phyloP scores from a whole-genome alignment of 78 protist species.

The Pigoraptor vietnamica region DNA sequence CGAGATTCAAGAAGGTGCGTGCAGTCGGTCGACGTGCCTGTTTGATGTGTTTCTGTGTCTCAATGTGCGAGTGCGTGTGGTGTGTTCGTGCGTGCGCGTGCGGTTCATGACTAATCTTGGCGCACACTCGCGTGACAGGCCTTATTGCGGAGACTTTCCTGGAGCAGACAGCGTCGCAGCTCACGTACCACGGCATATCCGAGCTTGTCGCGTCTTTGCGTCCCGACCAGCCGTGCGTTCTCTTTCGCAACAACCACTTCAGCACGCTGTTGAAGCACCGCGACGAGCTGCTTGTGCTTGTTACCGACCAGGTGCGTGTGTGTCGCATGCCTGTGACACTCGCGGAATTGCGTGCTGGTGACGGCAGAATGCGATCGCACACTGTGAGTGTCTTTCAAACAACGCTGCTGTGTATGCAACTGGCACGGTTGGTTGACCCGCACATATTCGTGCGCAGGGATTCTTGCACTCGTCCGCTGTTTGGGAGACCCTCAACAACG shows the following conservation, averaged over 20 bases:
- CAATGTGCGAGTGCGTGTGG: background rate
- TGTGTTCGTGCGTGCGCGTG: background rate
- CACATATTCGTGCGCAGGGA: background rate
- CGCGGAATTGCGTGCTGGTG: no score
- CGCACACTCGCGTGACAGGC: no score
- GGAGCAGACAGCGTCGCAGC: background rate
- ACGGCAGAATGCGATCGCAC: no score
- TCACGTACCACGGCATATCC: background rate
- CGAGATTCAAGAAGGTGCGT: background rate
- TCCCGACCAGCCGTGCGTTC: background rate
- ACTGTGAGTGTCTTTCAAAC: no score
- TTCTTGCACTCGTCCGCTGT: background rate
- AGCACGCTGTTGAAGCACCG: background rate
- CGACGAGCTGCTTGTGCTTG: background rate
- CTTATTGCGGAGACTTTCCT: background rate
- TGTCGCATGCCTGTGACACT: background rate
- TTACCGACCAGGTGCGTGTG: background rate
- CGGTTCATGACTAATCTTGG: no score
- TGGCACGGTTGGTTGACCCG: no score
- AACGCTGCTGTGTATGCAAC: no score
- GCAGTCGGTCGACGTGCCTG: no score
- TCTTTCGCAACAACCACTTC: constrained; percentile 5
- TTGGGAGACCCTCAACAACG: background rate
- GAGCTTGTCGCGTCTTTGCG: background rate
- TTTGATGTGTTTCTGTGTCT: background rate